Conservation (phyloP, 1,284 basidiomycete species). For the Quambalaria eucalypti region DNA sequence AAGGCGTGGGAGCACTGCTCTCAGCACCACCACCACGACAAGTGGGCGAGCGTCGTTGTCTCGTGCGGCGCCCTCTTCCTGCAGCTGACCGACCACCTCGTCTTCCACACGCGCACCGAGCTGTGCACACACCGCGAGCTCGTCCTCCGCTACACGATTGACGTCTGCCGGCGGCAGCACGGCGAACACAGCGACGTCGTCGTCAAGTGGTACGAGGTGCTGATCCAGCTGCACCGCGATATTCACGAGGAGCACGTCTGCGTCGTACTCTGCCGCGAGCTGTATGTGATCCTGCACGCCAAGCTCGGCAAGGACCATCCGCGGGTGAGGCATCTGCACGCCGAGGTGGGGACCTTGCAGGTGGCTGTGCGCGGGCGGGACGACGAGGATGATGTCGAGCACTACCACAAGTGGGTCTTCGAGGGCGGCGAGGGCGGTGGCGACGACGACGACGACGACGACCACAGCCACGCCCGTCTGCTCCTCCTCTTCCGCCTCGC, state of each 20-base stretch:
- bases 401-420: constrained; percentile 1
- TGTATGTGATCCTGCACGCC: no score
- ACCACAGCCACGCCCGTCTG: constrained; percentile 1
- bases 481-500: constrained; percentile 1
- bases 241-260: no score
- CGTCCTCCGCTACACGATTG: constrained; percentile 4
- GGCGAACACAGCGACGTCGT: constrained; percentile 5
- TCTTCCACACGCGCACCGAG: constrained; percentile 1
- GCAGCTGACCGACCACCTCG: constrained; percentile 1
- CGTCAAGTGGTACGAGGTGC: constrained; percentile 2
- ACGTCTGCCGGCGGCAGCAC: constrained; percentile 6
- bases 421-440: not conserved
- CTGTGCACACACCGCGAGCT: constrained; percentile 3
- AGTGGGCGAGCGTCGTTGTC: constrained; percentile 3
- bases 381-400: not conserved
- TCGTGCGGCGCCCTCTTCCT: constrained; percentile 3
- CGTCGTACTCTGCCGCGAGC: no score
- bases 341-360: not conserved
- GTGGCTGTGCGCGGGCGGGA: not conserved
- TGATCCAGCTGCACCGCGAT: constrained; percentile 5
- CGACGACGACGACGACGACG: constrained; percentile 1
- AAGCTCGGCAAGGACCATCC: constrained; percentile 2
- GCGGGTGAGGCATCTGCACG: not conserved
- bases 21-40: not conserved
- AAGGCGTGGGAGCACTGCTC: constrained; percentile 1